Evolutionary conservation across 805 yeast genomes (phyloP).

Genomic region (Candida maris): DNA sequence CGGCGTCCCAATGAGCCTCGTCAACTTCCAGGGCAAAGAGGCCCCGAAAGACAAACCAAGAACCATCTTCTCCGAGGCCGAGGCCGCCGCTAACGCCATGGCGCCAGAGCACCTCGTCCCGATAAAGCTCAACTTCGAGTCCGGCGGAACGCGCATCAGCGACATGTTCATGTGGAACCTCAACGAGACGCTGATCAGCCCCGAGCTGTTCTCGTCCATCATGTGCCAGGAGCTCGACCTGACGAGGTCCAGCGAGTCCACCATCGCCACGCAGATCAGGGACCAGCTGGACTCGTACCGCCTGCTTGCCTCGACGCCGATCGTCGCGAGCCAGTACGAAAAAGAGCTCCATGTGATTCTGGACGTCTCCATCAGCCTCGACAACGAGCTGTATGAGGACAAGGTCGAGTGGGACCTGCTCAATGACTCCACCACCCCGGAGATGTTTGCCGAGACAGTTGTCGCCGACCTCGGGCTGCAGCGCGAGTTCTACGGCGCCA

Average conservation of each 20-base stretch:
- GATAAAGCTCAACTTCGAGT: conserved; percentile 57
- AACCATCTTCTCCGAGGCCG: conserved; percentile 31
- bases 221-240: conserved; percentile 83
- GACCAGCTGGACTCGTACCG: conserved; percentile 79
- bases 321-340: conserved; percentile 43
- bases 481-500: conserved; percentile 85
- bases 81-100: conserved; percentile 33
- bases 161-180: conserved; percentile 76
- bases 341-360: conserved; percentile 71
- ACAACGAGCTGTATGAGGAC: conserved; percentile 82
- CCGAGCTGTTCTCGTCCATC: conserved; percentile 69
- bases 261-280: conserved; percentile 65
- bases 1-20: conserved; percentile 19
- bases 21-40: conserved; percentile 35
- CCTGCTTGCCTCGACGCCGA: conserved; percentile 56
- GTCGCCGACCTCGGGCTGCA: conserved; percentile 82
- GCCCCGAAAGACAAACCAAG: conserved; percentile 39
- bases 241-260: conserved; percentile 58
- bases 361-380: conserved; percentile 76
- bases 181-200: conserved; percentile 61
- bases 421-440: conserved; percentile 62
- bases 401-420: conserved; percentile 90
- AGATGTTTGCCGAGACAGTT: conserved; percentile 73
- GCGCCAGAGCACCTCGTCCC: conserved; percentile 55
- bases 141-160: conserved; percentile 48